These are phyloP conservation scores for Xylaria polymorpha DNA, from an alignment of 2,329 filamentous ascomycete genomes.

Conservation along the genomic window DNA sequence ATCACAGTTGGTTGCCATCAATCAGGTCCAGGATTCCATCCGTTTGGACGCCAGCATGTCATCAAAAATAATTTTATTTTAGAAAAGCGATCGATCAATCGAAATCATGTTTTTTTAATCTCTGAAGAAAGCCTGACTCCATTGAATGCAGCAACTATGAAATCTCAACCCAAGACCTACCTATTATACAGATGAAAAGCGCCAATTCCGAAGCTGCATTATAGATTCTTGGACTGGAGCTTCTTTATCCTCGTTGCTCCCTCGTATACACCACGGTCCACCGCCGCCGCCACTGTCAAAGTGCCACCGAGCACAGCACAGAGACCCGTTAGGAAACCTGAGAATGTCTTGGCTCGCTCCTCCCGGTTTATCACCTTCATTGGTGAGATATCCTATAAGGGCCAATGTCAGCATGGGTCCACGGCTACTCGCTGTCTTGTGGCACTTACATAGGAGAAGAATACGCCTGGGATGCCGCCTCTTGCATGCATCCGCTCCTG, in stretches of 20 bases:
- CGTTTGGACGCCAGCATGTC: neutral
- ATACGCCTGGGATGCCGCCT: constrained; percentile 95
- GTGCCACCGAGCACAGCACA: constrained; percentile 96
- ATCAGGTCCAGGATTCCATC: constrained; percentile 6
- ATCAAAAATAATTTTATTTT: neutral
- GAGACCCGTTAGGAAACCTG: constrained; percentile 91
- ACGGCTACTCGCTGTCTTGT: neutral
- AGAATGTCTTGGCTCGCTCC: constrained; percentile 86
- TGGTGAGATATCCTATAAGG: constrained; percentile 86
- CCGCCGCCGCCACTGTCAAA: constrained; percentile 90
- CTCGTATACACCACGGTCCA: constrained; percentile 93
- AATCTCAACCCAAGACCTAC: constrained; percentile 21
- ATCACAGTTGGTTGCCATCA: neutral
- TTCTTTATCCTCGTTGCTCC: constrained; percentile 88
- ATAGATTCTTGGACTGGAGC: constrained; percentile 74
- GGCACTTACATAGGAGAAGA: constrained; percentile 91
- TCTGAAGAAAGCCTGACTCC: constrained; percentile 35
- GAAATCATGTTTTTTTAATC: neutral
- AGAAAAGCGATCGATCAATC: neutral
- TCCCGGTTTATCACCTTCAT: constrained; percentile 99
- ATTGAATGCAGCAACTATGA: constrained; percentile 33
- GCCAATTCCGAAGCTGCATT: constrained; percentile 30
- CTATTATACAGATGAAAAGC: constrained; percentile 39
- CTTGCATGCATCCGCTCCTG: constrained; percentile 89
- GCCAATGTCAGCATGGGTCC: constrained; percentile 14